These are phyloP conservation scores for Glaciozyma antarctica DNA, from an alignment of 768 basidiomycete species.

Conservation along the genomic window DNA sequence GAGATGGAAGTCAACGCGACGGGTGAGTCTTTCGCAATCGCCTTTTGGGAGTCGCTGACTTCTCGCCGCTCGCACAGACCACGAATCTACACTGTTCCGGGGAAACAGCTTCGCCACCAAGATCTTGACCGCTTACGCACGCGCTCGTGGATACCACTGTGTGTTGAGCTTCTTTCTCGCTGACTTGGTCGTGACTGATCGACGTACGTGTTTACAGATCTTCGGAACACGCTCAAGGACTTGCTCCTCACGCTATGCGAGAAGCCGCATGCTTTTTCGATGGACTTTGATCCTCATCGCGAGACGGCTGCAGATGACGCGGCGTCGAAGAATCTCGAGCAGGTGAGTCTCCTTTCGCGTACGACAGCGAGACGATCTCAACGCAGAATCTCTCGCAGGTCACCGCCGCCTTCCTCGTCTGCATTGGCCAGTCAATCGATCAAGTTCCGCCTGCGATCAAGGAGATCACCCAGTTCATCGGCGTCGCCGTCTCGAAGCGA, in stretches of 20 bases:
- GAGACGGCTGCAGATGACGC: constrained; percentile 7
- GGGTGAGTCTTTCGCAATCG: constrained; percentile 44
- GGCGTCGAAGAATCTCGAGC: constrained; percentile 8
- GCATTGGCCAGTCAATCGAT: constrained; percentile 51
- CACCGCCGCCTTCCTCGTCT: constrained; percentile 62
- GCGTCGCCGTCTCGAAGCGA: constrained; percentile 35
- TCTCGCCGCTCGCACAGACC: constrained; percentile 46
- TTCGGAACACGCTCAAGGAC: constrained; percentile 68
- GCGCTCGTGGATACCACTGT: constrained; percentile 84
- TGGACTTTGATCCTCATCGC: constrained; percentile 36
- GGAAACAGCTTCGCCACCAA: constrained; percentile 79
- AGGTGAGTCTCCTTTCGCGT: constrained; percentile 64
- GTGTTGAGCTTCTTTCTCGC: neutral
- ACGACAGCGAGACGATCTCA: neutral
- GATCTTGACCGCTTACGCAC: constrained; percentile 75
- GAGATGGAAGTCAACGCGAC: constrained; percentile 72
- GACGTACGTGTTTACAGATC: constrained; percentile 16
- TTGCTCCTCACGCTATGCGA: constrained; percentile 64
- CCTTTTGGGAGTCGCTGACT: neutral
- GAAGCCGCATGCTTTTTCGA: constrained; percentile 63
- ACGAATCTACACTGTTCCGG: constrained; percentile 72
- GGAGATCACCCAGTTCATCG: constrained; percentile 73
- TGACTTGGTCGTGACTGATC: neutral
- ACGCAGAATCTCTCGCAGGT: constrained; percentile 39
- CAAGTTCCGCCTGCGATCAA: constrained; percentile 53